Conservation (phyloP, 176 grass and related monocot genomes). For the Cenchrus fungigraminus region DNA sequence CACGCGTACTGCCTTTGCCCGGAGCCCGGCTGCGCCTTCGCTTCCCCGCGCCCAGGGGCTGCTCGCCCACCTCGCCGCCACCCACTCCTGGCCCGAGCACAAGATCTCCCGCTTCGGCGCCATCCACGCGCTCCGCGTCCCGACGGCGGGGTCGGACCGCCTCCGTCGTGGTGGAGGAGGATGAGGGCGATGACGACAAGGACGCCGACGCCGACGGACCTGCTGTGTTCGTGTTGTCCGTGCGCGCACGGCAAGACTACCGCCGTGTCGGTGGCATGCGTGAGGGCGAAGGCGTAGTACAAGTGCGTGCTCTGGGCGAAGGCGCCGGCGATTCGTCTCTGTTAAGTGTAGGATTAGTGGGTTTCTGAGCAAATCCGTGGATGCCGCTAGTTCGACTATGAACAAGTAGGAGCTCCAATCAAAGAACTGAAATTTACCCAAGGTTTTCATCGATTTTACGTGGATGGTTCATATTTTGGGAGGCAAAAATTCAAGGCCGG, state of each 20-base stretch:
- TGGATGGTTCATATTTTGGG: too few relatives aligned
- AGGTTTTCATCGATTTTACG: too few relatives aligned
- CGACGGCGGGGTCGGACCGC: background rate
- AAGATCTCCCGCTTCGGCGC: background rate
- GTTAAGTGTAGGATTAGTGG: too few relatives aligned
- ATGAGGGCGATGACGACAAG: background rate
- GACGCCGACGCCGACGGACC: background rate
- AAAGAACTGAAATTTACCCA: too few relatives aligned
- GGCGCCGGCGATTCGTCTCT: background rate
- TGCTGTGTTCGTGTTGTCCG: slow-evolving; percentile 34
- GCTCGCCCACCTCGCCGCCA: background rate
- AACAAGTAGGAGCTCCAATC: too few relatives aligned
- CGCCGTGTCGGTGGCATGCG: slow-evolving; percentile 32
- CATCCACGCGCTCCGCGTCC: background rate
- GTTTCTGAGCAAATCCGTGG: too few relatives aligned
- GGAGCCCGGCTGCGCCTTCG: slow-evolving; percentile 43
- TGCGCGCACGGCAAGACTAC: background rate
- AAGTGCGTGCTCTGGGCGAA: slow-evolving; percentile 40
- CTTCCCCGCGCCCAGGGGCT: background rate
- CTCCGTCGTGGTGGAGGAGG: background rate
- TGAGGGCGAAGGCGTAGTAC: slow-evolving; percentile 22
- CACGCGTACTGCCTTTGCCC: slow-evolving; percentile 37
- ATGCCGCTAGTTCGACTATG: too few relatives aligned
- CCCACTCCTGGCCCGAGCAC: too few relatives aligned
- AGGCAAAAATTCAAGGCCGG: slow-evolving; percentile 43